A percentile compares a stretch with the other conserved stretches of the same genome.
Conservation (phyloP, 306 rosid species). For the Ammopiptanthus mongolicus region DNA sequence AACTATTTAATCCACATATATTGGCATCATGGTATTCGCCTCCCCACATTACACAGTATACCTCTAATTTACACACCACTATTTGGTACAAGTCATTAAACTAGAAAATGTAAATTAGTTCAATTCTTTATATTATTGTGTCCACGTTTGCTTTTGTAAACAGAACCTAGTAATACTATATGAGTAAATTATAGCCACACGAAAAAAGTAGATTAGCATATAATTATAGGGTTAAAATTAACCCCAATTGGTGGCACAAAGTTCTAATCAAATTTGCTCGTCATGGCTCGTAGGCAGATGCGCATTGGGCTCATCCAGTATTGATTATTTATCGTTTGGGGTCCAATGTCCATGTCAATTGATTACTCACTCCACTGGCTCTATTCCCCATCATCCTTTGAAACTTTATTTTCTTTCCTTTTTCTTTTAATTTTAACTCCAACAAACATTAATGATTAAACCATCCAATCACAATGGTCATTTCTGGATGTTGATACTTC, state of each 20-base stretch:
- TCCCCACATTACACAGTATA: background rate
- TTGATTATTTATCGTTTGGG: background rate
- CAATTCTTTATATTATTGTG: background rate
- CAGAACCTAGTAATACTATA: background rate
- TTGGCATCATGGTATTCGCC: background rate
- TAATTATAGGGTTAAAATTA: background rate
- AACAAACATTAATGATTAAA: background rate
- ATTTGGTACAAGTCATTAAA: background rate
- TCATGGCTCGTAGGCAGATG: background rate
- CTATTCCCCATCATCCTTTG: conserved; percentile 2
- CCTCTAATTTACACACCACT: background rate
- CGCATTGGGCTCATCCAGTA: background rate
- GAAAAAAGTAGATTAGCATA: background rate
- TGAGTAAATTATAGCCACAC: background rate
- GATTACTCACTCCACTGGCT: background rate
- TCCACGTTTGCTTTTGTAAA: background rate
- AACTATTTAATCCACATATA: background rate
- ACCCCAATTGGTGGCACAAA: background rate
- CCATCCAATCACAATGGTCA: background rate
- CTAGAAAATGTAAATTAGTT: background rate
- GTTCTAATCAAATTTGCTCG: background rate
- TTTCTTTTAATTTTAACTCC: background rate
- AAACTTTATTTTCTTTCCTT: background rate
- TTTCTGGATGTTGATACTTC: background rate
- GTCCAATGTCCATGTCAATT: conserved; percentile 13